phyloP scores from a whole-genome alignment of 225 moss, liverwort and hornwort genomes.

The Polytrichum commune region DNA sequence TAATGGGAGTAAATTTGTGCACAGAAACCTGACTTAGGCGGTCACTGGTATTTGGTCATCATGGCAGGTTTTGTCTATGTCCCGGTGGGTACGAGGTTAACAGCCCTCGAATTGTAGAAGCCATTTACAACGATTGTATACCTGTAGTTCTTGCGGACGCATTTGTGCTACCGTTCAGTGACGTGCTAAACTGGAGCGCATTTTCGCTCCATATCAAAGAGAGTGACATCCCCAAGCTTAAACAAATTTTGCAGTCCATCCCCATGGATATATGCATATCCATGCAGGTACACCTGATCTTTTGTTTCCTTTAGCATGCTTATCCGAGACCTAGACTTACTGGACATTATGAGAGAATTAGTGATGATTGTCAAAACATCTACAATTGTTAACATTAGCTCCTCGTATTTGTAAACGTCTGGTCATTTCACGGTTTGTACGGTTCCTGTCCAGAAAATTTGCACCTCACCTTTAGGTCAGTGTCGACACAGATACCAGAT shows the following conservation, averaged over 20 bases:
- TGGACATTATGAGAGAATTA: no score
- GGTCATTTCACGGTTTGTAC: no score
- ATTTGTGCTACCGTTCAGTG: conserved; percentile 49
- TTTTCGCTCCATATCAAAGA: conserved; percentile 53
- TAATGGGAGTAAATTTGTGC: no score
- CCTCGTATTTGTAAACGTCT: no score
- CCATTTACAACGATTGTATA: conserved; percentile 56
- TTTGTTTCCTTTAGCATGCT: neutral
- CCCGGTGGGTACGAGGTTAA: conserved; percentile 63
- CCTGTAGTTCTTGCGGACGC: conserved; percentile 56
- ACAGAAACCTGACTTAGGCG: no score
- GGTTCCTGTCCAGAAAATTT: no score
- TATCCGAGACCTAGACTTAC: neutral
- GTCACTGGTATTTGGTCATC: conserved; percentile 3
- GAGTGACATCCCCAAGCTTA: conserved; percentile 49
- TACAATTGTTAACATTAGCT: no score
- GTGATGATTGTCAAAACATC: no score
- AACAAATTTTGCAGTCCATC: conserved; percentile 45
- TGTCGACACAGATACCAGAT: no score
- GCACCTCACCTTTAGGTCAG: no score
- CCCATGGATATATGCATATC: conserved; percentile 22
- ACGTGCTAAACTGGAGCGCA: conserved; percentile 55
- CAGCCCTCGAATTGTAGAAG: conserved; percentile 60
- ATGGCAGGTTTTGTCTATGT: conserved; percentile 58
- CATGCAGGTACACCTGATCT: conserved; percentile 19